These are phyloP conservation scores for Syzygium malaccense DNA, from an alignment of 441 rosid genomes.

Conservation along the genomic window DNA sequence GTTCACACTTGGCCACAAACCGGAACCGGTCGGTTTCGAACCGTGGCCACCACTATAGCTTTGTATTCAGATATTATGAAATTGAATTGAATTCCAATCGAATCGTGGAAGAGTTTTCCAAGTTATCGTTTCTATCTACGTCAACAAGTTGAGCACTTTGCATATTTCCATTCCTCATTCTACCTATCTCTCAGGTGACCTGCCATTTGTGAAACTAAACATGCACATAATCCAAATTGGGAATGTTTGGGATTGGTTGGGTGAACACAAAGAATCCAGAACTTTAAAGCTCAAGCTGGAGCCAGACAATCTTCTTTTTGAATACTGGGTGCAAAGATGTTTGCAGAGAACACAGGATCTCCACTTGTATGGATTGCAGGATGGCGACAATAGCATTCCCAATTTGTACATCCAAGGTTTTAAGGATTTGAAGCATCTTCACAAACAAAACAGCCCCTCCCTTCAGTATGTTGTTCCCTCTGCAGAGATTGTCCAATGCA, in stretches of 20 bases:
- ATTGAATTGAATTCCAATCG: no score
- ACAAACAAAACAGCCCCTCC: background rate
- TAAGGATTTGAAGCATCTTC: slow-evolving; percentile 1
- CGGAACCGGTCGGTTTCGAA: no score
- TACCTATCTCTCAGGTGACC: background rate
- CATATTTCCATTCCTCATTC: slow-evolving; percentile 2
- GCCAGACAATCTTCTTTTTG: background rate
- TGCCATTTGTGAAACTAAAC: background rate
- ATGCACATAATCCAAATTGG: background rate
- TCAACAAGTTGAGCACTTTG: slow-evolving; percentile 1
- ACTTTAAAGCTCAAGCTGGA: slow-evolving; percentile 6
- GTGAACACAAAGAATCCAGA: background rate
- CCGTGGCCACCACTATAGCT: no score
- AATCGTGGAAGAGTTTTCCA: no score
- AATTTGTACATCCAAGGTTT: slow-evolving; percentile 5
- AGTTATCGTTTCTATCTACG: no score
- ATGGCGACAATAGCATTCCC: background rate
- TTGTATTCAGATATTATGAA: no score
- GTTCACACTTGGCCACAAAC: no score
- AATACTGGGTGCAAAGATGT: background rate
- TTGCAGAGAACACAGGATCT: slow-evolving; percentile 3
- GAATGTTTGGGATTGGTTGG: slow-evolving; percentile 1
- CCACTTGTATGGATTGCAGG: background rate
- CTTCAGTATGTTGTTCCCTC: background rate
- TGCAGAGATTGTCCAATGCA: background rate